These are phyloP conservation scores for Sugiyamaella valdiviana DNA, from an alignment of 805 yeast species.

Conservation along the genomic window DNA sequence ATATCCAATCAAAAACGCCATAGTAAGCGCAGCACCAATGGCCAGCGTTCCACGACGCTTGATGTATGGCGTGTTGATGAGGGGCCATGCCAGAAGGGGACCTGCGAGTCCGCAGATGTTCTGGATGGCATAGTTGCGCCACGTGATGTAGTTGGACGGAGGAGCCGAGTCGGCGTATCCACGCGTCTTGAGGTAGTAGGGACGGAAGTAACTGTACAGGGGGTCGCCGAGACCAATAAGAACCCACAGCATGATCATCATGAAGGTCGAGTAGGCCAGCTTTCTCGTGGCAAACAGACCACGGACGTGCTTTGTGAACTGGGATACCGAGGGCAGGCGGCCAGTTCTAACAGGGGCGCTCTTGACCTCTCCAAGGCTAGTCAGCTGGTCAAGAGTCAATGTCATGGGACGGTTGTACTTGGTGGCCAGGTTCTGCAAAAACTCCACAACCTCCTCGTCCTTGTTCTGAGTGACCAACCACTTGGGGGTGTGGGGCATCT, in stretches of 20 bases:
- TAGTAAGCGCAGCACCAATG: constrained; percentile 46
- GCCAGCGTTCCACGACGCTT: constrained; percentile 56
- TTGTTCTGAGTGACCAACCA: constrained; percentile 24
- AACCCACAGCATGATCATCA: constrained; percentile 49
- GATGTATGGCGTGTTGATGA: constrained; percentile 24
- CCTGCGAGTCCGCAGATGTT: constrained; percentile 47
- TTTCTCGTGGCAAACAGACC: constrained; percentile 43
- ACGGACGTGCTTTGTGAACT: constrained; percentile 26
- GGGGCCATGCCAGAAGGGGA: constrained; percentile 42
- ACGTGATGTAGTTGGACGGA: constrained; percentile 22
- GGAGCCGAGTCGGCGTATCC: constrained; percentile 35
- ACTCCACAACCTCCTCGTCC: constrained; percentile 44
- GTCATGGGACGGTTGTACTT: constrained; percentile 39
- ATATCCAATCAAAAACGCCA: constrained; percentile 55
- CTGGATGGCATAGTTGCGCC: constrained; percentile 34
- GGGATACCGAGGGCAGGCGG: background rate
- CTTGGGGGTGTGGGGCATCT: constrained; percentile 51
- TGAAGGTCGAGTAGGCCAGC: constrained; percentile 39
- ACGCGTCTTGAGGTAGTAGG: constrained; percentile 45
- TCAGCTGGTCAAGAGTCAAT: constrained; percentile 43
- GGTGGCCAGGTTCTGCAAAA: constrained; percentile 40
- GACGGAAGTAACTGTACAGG: constrained; percentile 49
- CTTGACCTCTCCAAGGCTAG: constrained; percentile 39
- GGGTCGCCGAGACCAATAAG: constrained; percentile 54
- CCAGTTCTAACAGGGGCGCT: background rate